These are phyloP conservation scores for Clitopilus passeckerianus DNA, from an alignment of 768 basidiomycete genomes.

Conservation along the genomic window DNA sequence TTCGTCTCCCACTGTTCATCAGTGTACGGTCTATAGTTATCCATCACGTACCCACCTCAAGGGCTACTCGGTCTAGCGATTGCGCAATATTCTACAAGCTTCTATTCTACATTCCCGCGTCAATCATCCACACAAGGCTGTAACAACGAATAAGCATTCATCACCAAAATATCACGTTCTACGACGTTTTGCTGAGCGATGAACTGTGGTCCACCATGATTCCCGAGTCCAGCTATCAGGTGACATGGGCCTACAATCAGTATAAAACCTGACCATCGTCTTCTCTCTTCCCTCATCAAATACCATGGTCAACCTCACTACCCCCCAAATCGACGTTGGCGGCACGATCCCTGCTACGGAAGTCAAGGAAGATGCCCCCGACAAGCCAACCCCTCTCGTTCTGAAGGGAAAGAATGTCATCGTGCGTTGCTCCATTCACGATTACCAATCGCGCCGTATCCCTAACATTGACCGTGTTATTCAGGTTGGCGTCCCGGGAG, in stretches of 20 bases:
- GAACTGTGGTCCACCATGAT: neutral
- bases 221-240: neutral
- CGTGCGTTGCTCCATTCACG: conserved; percentile 28
- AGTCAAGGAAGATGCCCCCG: conserved; percentile 58
- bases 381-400: conserved; percentile 33
- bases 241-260: neutral
- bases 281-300: neutral
- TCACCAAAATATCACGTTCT: neutral
- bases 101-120: neutral
- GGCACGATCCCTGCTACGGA: conserved; percentile 40
- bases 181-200: neutral
- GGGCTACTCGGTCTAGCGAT: neutral
- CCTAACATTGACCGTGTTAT: neutral
- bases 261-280: neutral
- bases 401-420: conserved; percentile 61
- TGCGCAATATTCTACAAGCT: neutral
- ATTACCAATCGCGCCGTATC: neutral
- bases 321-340: conserved; percentile 32
- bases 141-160: neutral
- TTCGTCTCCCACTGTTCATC: neutral
- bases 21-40: no score
- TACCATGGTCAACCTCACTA: neutral
- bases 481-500: conserved; percentile 72
- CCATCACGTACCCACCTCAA: neutral
- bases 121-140: neutral